Base-by-base conservation (phyloP, 371 early-diverging fungal genomes). In the Mucor circinelloides region DNA sequence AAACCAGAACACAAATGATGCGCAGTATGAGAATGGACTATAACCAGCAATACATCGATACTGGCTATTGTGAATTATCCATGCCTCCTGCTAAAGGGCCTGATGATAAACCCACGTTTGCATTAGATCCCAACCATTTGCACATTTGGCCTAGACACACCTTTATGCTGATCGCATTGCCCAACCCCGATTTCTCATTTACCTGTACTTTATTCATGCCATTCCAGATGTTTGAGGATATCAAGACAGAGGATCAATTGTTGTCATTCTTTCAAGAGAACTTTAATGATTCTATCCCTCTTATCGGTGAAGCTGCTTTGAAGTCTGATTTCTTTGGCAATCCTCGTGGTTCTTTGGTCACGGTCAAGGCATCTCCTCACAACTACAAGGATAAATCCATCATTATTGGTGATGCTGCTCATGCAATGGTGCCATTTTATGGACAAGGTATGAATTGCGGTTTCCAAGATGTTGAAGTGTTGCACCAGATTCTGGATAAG, bases 381-480 rank as follows among this genome's bases (percentile, higher is more conserved):
- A 88, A 96, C 65, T 91, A 92, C 78, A 79, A 86, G 50, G 85
- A 90, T 60, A 86, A 84, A 9, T 89, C 84, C 1, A 83, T 98
- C 15, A 91, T 97, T 36, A 72, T 99, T 38, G 99, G 99, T 28
- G 99, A 99, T 74, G 96, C 99, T 0, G 97, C 99, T 0, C 99
- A 99, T 72, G 94, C 95, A 27, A 97, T 97, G 97, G 98, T 99
- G 0, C 99, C 99, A 6, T 99, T 99, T 71, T 98, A 93, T 56
- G 95, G 94, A 6, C 94, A 96, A 70, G 99, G 99, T 3, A 97
- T 99, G 98, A 99, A 99, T 78, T 95, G 96, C 79, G 99, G 99
- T 1, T 96, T 99, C 67, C 96, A 99, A 74, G 99, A 99, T 69
- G 87, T 94, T 17, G 83, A 89, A 42, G 88, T 90, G 19, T 83